A percentile compares a stretch with the other conserved stretches of the same genome.
Conservation (phyloP, 1,284 basidiomycete species). For the Apiotrichum mycotoxinovorans region DNA sequence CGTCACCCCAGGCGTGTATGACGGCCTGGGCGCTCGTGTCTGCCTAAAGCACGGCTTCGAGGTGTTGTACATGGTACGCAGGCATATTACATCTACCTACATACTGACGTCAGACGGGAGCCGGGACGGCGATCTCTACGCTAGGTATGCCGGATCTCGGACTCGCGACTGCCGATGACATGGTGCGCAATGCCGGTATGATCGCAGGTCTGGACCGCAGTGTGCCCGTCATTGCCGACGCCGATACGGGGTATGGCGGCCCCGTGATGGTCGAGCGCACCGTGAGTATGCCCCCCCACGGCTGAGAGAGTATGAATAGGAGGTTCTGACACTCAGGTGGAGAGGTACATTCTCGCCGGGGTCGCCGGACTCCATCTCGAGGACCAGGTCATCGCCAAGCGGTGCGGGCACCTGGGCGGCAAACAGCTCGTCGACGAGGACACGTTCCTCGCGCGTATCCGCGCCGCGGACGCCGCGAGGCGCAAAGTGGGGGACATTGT, state of each 20-base stretch:
- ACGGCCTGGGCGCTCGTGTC: slow-evolving; percentile 73
- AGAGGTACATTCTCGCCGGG: slow-evolving; percentile 65
- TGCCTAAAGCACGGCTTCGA: slow-evolving; percentile 72
- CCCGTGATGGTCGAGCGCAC: slow-evolving; percentile 60
- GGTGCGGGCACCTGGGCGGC: slow-evolving; percentile 74
- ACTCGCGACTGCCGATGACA: slow-evolving; percentile 74
- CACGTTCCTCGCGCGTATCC: slow-evolving; percentile 57
- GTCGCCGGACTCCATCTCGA: slow-evolving; percentile 76
- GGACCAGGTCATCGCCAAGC: slow-evolving; percentile 77
- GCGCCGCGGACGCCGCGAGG: slow-evolving; percentile 68
- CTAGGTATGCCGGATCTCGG: slow-evolving; percentile 74
- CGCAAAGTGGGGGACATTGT: slow-evolving; percentile 68
- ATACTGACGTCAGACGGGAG: slow-evolving; percentile 56
- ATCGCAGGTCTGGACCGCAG: slow-evolving; percentile 56
- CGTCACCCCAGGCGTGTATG: slow-evolving; percentile 66
- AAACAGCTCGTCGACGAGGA: slow-evolving; percentile 62
- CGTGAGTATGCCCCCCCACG: background rate
- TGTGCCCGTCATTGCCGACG: slow-evolving; percentile 65
- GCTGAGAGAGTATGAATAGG: no score
- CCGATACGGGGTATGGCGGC: slow-evolving; percentile 77
- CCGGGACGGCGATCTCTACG: slow-evolving; percentile 70
- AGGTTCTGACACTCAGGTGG: slow-evolving; percentile 55
- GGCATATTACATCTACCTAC: slow-evolving; percentile 53
- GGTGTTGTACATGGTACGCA: slow-evolving; percentile 47
- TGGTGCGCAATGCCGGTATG: slow-evolving; percentile 62